Percentiles rank a stretch among this genome's conserved stretches.
These are phyloP conservation scores for Ceriops tagal DNA, from an alignment of 345 rosid species.

Conservation along the genomic window DNA sequence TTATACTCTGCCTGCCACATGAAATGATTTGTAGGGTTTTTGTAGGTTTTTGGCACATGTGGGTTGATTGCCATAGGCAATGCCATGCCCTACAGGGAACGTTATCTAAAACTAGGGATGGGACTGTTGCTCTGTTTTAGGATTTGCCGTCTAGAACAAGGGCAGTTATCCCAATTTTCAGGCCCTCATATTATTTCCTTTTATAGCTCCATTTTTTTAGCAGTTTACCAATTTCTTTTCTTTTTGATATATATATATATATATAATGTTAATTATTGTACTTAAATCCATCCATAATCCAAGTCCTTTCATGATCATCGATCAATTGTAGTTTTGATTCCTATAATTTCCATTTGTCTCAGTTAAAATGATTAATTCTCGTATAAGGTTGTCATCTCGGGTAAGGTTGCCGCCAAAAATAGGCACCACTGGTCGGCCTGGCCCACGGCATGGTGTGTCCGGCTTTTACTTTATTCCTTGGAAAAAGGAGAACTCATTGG, in stretches of 20 bases:
- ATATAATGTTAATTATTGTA: no score
- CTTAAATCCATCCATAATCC: constrained; percentile 3
- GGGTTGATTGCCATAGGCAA: neutral
- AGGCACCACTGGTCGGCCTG: constrained; percentile 14
- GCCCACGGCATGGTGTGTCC: constrained; percentile 27
- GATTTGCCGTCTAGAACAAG: constrained; percentile 31
- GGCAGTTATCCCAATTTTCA: constrained; percentile 35
- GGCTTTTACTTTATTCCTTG: constrained; percentile 3
- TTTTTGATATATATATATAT: no score
- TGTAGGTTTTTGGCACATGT: neutral
- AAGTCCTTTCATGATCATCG: constrained; percentile 17
- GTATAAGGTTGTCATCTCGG: constrained; percentile 15
- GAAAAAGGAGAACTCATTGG: neutral
- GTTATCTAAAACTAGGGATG: constrained; percentile 15
- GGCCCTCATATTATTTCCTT: constrained; percentile 12
- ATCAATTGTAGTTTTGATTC: constrained; percentile 9
- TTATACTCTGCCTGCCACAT: neutral
- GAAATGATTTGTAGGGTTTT: constrained; percentile 12
- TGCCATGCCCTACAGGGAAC: constrained; percentile 14
- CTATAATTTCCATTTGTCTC: constrained; percentile 25
- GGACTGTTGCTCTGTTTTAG: constrained; percentile 4
- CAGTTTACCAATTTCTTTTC: neutral
- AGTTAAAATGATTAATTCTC: constrained; percentile 10
- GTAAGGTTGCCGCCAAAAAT: constrained; percentile 17
- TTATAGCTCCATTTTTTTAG: constrained; percentile 2